Base-by-base conservation (phyloP, 805 yeast species). In the Lipomyces anomalus region DNA sequence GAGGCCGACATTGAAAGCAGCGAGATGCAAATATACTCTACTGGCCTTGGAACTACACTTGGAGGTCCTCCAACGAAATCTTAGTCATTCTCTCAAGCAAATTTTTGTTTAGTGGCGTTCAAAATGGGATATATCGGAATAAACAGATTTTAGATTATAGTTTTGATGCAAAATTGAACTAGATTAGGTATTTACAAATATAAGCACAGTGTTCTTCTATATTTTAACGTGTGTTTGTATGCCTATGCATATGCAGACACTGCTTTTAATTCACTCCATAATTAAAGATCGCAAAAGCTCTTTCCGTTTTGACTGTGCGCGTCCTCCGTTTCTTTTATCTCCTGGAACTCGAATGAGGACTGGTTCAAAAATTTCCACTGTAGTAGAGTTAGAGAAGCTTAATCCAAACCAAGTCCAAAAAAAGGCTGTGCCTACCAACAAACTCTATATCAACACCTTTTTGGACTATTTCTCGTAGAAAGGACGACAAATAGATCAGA, bases 1-100 rank as follows among this genome's bases (percentile, higher is more conserved):
- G 81, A 79, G n/a, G 72, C 82, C 33, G 84, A 78, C 44, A 84
- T 79, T 60, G 67, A 70, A 24, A 69, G 76, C 3, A 63, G 72
- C 32, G 65, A 77, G 48, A 9, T 13, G 30, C 65, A 69, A 26
- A 62, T 72, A 38, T 63, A 68, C 22, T 56, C 67, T 6, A 64
- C 71, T 22, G 84, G 86, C 32, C 78, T 79, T 60, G 95, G 95
- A 47, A 88, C 96, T 28, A 82, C 94, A 9, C 66, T 88, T 53
- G 96, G 95, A 35, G 79, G 82, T 24, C 88, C 87, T 42, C 56
- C 53, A 6, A 32, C 24, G 30, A 9, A 13, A 26, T 9, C 30
- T n/a, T n/a, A n/a, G n/a, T n/a, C n/a, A n/a, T n/a, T n/a, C n/a
- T n/a, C n/a, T n/a, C n/a, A n/a, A n/a, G n/a, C n/a, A n/a, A n/a